A percentile compares a stretch with the other conserved stretches of the same genome.
Evolutionary conservation across 495 filamentous ascomycete genomes (phyloP).

Genomic region (Penicillium dipodomyicola): DNA sequence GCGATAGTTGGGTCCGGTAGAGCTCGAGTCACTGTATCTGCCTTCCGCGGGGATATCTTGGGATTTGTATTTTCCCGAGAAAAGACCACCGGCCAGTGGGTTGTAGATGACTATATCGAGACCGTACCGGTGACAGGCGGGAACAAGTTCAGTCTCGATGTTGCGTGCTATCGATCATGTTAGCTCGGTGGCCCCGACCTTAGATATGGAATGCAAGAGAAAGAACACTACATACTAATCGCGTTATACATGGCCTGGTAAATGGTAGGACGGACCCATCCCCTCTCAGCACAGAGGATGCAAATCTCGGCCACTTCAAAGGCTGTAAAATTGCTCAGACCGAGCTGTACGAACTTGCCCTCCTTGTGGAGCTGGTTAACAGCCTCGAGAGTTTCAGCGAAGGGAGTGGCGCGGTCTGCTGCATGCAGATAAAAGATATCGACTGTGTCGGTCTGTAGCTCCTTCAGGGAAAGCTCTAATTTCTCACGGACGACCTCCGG

Average conservation of each 20-base stretch:
- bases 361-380: constrained; percentile 80
- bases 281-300: constrained; percentile 73
- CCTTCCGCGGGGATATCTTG: constrained; percentile 65
- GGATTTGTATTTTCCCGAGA: constrained; percentile 80
- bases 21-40: constrained; percentile 60
- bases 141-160: constrained; percentile 72
- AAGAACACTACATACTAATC: constrained; percentile 39
- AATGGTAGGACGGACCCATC: constrained; percentile 63
- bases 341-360: constrained; percentile 82
- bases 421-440: constrained; percentile 92
- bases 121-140: constrained; percentile 72
- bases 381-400: constrained; percentile 73
- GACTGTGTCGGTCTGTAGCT: constrained; percentile 71
- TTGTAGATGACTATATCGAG: constrained; percentile 89
- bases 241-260: constrained; percentile 67
- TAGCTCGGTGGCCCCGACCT: constrained; percentile 35
- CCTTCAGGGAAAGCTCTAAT: constrained; percentile 63
- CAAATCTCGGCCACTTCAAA: constrained; percentile 91
- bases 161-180: constrained; percentile 57
- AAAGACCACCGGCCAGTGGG: constrained; percentile 76
- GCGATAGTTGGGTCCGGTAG: constrained; percentile 64
- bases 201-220: not conserved
- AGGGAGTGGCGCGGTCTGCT: constrained; percentile 73
- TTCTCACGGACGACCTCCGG: constrained; percentile 58
- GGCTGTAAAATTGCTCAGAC: constrained; percentile 80